Evolutionary conservation across 805 yeast genomes (phyloP).

Genomic region (Metschnikowia noctiluminum): DNA sequence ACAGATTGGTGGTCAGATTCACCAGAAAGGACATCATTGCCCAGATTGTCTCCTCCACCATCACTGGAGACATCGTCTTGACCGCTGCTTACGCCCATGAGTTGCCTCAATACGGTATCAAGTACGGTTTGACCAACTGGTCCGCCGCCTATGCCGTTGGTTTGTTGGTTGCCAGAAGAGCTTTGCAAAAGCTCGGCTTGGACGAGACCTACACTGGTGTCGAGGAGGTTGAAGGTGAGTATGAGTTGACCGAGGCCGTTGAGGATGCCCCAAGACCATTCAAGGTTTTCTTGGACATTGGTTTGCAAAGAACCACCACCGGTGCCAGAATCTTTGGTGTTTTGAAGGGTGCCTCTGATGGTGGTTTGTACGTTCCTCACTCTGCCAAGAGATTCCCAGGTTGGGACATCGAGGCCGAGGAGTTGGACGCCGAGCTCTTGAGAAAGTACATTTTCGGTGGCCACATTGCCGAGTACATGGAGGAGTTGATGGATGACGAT

Average conservation of each 20-base stretch:
- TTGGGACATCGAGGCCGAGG: conserved; percentile 98
- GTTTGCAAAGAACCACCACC: conserved; percentile 99
- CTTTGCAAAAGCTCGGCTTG: conserved; percentile 93
- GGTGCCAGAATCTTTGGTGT: conserved; percentile 99
- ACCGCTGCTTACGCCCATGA: conserved; percentile 99
- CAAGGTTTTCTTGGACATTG: conserved; percentile 98
- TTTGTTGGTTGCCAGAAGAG: conserved; percentile 98
- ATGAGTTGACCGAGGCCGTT: conserved; percentile 95
- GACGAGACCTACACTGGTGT: conserved; percentile 98
- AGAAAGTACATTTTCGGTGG: conserved; percentile 99
- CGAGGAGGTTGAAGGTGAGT: conserved; percentile 99
- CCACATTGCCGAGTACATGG: conserved; percentile 99
- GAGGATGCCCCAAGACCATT: conserved; percentile 99
- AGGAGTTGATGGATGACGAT: conserved; percentile 99
- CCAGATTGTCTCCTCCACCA: conserved; percentile 94
- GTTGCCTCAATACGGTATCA: conserved; percentile 96
- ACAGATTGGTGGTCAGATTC: conserved; percentile 99
- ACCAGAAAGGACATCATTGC: conserved; percentile 99
- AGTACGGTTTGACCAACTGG: conserved; percentile 99
- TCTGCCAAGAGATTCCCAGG: conserved; percentile 99
- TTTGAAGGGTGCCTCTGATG: conserved; percentile 99
- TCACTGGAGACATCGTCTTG: conserved; percentile 94
- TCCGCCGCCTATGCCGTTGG: conserved; percentile 99
- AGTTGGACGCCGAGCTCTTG: conserved; percentile 93
- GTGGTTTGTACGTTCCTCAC: conserved; percentile 99